Evolutionary conservation across 1,284 basidiomycete genomes (phyloP).

Genomic region (Ceratobasidium sp.): DNA sequence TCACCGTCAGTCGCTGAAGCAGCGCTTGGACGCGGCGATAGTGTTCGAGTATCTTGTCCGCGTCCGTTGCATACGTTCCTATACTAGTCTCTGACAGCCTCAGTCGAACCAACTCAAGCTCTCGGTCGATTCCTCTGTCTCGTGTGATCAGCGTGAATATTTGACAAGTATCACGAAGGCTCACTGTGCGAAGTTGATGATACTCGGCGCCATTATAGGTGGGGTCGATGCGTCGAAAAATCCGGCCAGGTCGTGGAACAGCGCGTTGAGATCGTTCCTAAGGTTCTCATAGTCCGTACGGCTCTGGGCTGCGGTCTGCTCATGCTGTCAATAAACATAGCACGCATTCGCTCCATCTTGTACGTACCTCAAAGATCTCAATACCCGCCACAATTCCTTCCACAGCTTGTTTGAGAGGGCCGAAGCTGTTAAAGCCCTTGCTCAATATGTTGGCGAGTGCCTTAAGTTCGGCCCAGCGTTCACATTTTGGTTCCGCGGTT

Average conservation of each 20-base stretch:
- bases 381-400: too few relatives aligned
- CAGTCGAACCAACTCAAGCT: not conserved
- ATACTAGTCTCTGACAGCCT: not conserved
- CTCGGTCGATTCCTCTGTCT: slow-evolving; percentile 1
- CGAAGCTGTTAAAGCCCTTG: too few relatives aligned
- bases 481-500: too few relatives aligned
- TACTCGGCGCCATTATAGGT: not conserved
- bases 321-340: too few relatives aligned
- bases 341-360: too few relatives aligned
- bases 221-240: not conserved
- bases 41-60: not conserved
- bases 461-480: too few relatives aligned
- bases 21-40: not conserved
- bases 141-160: not conserved
- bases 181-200: not conserved
- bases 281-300: not conserved
- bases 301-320: not conserved
- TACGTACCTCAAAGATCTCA: too few relatives aligned
- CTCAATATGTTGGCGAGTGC: too few relatives aligned
- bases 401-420: too few relatives aligned
- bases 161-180: not conserved
- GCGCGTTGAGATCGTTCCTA: not conserved
- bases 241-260: not conserved
- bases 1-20: not conserved
- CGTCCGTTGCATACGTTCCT: not conserved